Conservation (phyloP, 768 basidiomycete genomes). For the Mycena polygramma region DNA sequence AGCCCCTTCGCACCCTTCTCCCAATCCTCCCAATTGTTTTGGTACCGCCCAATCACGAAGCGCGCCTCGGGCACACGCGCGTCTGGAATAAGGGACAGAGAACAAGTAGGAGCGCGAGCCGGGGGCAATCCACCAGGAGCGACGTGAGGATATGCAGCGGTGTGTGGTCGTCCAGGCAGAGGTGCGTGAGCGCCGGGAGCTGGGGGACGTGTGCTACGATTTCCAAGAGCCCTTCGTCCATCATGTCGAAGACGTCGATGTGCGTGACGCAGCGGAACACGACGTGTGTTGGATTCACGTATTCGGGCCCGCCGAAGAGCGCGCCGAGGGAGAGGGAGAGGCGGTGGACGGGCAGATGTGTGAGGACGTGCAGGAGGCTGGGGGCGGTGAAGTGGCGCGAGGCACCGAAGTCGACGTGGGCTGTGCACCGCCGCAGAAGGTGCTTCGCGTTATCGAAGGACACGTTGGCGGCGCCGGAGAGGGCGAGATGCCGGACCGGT, state of each 20-base stretch:
- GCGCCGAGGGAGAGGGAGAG: neutral
- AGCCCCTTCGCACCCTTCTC: conserved; percentile 3
- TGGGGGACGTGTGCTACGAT: neutral
- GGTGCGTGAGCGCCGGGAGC: conserved; percentile 8
- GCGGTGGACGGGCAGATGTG: neutral
- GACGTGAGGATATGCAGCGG: neutral
- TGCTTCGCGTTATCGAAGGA: neutral
- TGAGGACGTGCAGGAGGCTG: neutral
- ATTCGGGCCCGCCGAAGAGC: neutral
- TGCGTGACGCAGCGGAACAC: conserved; percentile 1
- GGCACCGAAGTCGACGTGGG: neutral
- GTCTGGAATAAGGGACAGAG: neutral
- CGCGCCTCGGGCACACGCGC: neutral
- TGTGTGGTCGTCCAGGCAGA: neutral
- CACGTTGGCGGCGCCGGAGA: neutral
- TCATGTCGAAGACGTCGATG: neutral
- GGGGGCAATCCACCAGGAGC: neutral
- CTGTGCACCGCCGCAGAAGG: neutral
- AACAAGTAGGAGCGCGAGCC: neutral
- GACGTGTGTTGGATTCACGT: conserved; percentile 1
- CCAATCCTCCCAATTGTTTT: neutral
- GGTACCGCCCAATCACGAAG: neutral
- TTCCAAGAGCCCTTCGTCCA: neutral
- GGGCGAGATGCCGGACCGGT: neutral
- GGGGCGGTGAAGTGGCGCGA: neutral